phyloP scores from a whole-genome alignment of 441 rosid species.

The Omphalea diandra region DNA sequence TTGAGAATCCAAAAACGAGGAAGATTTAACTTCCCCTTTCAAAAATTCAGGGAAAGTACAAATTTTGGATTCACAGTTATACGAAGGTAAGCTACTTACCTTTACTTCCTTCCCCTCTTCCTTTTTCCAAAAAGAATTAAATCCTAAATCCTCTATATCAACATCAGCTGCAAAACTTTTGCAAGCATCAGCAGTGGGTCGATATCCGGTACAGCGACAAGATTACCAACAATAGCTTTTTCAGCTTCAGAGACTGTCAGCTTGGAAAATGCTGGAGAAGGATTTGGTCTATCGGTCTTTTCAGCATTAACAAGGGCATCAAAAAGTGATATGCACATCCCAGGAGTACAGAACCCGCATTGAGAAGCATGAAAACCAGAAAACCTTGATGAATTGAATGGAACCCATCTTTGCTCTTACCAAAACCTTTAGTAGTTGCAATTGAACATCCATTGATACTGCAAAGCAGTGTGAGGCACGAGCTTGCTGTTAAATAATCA shows the following conservation, averaged over 20 bases:
- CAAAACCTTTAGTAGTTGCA: constrained; percentile 82
- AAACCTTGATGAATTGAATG: constrained; percentile 76
- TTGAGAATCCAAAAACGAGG: constrained; percentile 31
- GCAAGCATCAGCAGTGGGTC: constrained; percentile 82
- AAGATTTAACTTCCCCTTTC: constrained; percentile 45
- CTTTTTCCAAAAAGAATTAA: constrained; percentile 70
- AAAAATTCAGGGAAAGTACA: constrained; percentile 62
- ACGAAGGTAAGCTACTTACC: constrained; percentile 45
- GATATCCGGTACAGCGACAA: constrained; percentile 96
- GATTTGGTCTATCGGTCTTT: constrained; percentile 44
- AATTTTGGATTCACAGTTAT: constrained; percentile 23
- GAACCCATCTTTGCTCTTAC: constrained; percentile 86
- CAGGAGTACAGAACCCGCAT: constrained; percentile 93
- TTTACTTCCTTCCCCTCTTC: constrained; percentile 44
- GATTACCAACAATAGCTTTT: constrained; percentile 69
- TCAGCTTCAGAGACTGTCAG: constrained; percentile 75
- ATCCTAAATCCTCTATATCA: constrained; percentile 87
- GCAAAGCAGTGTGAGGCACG: constrained; percentile 89
- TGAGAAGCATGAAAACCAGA: constrained; percentile 89
- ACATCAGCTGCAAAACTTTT: constrained; percentile 86
- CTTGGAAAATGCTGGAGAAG: constrained; percentile 55
- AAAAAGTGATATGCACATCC: constrained; percentile 78
- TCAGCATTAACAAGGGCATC: constrained; percentile 71
- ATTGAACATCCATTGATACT: constrained; percentile 67
- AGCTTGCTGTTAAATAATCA: constrained; percentile 64